phyloP scores from a whole-genome alignment of 2,329 filamentous ascomycete genomes.

The Orbilia blumenaviensis region DNA sequence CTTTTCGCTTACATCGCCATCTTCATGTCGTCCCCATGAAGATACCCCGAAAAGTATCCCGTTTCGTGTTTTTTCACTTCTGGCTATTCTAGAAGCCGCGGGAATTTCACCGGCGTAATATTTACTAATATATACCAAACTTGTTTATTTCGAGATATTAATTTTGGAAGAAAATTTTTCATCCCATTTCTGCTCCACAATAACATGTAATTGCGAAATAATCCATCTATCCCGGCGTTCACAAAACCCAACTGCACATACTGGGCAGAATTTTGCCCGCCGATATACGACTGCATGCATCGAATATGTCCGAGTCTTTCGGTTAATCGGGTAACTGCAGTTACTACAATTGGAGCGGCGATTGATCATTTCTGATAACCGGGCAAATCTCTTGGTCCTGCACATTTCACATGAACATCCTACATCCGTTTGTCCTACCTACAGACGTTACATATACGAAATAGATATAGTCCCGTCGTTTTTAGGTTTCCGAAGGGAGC shows the following conservation, averaged over 20 bases:
- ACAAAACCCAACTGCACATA: not conserved
- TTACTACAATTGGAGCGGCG: not conserved
- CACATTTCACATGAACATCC: conserved; percentile 30
- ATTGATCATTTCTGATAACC: conserved; percentile 22
- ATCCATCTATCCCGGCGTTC: not conserved
- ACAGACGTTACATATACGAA: too few species aligned
- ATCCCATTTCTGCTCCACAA: conserved; percentile 19
- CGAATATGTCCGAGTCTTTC: conserved; percentile 19
- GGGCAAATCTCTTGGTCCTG: conserved; percentile 26
- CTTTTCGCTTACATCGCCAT: conserved; percentile 39
- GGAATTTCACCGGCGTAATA: conserved; percentile 46
- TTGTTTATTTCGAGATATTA: conserved; percentile 10
- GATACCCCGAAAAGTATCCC: conserved; percentile 22
- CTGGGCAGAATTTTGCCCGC: conserved; percentile 10
- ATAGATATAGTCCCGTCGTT: not conserved
- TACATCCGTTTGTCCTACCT: conserved; percentile 8
- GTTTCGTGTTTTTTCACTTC: not conserved
- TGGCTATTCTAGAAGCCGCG: conserved; percentile 48
- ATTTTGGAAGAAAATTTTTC: conserved; percentile 15
- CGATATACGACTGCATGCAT: conserved; percentile 7
- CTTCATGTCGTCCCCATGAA: conserved; percentile 26
- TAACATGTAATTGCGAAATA: not conserved
- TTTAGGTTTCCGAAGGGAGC: not conserved
- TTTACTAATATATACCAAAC: conserved; percentile 21
- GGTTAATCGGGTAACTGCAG: conserved; percentile 19